These are phyloP conservation scores for Hysterangium stoloniferum DNA, from an alignment of 768 basidiomycete genomes.

Conservation along the genomic window DNA sequence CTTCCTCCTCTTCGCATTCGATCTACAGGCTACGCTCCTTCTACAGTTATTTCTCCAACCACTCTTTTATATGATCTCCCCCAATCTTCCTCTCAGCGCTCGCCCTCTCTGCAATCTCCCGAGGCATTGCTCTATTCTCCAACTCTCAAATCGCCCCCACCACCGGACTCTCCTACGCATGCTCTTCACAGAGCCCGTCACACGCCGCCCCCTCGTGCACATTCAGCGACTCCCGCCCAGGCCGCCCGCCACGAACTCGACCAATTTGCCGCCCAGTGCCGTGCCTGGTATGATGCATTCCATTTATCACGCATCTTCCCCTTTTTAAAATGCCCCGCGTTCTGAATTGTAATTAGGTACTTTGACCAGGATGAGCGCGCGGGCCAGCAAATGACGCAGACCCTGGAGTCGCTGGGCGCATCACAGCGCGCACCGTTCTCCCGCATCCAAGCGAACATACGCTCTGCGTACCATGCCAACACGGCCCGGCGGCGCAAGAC, in stretches of 20 bases:
- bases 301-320: background rate
- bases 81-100: constrained; percentile 38
- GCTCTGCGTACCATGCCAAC: constrained; percentile 77
- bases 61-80: constrained; percentile 75
- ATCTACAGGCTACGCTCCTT: constrained; percentile 31
- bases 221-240: constrained; percentile 64
- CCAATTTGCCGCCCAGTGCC: constrained; percentile 68
- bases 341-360: constrained; percentile 46
- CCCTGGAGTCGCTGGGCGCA: constrained; percentile 68
- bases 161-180: constrained; percentile 42
- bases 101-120: constrained; percentile 40
- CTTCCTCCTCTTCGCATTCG: constrained; percentile 50
- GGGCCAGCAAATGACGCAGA: constrained; percentile 75
- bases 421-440: constrained; percentile 84
- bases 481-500: constrained; percentile 69
- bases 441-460: constrained; percentile 77
- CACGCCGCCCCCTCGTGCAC: constrained; percentile 49
- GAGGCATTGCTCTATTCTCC: constrained; percentile 35
- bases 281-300: constrained; percentile 56
- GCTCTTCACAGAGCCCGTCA: constrained; percentile 46
- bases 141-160: constrained; percentile 17
- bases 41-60: constrained; percentile 41
- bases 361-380: constrained; percentile 75
- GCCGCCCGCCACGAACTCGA: constrained; percentile 64
- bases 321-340: background rate